Percentiles rank a stretch among this genome's conserved stretches.
Conservation (phyloP, 2,329 filamentous ascomycete genomes). For the Gnomoniopsis smithogilvyi region DNA sequence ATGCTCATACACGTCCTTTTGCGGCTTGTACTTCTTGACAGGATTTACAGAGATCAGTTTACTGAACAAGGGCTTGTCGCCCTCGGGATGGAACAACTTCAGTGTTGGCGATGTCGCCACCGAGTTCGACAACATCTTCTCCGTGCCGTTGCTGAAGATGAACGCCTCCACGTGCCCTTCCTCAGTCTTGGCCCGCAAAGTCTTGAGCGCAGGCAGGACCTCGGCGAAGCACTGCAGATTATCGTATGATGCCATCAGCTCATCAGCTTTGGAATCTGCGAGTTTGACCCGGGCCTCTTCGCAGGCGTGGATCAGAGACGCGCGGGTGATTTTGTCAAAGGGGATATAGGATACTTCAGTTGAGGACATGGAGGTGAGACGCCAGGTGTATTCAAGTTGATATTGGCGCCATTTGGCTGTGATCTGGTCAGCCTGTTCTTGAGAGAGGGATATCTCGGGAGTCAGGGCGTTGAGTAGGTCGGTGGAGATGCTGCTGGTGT, state of each 20-base stretch:
- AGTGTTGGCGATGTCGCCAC: conserved; percentile 56
- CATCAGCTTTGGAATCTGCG: conserved; percentile 1
- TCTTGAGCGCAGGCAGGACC: conserved; percentile 61
- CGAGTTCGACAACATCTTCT: conserved; percentile 43
- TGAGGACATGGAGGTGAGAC: conserved; percentile 67
- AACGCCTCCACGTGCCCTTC: conserved; percentile 41
- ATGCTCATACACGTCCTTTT: conserved; percentile 58
- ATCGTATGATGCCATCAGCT: conserved; percentile 39
- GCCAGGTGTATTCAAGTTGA: conserved; percentile 76
- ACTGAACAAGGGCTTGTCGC: conserved; percentile 39
- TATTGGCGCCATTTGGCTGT: conserved; percentile 63
- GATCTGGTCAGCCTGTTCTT: conserved; percentile 53
- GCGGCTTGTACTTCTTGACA: conserved; percentile 62
- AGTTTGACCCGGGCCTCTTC: conserved; percentile 38
- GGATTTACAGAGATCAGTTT: conserved; percentile 61
- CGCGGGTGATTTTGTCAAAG: conserved; percentile 9
- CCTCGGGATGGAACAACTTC: conserved; percentile 27
- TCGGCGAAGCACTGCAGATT: conserved; percentile 48
- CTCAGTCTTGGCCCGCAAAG: conserved; percentile 54
- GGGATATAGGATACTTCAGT: conserved; percentile 31
- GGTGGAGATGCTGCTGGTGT: conserved; percentile 64
- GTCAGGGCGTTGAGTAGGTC: conserved; percentile 43
- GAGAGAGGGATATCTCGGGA: conserved; percentile 44
- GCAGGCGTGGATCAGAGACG: conserved; percentile 1
- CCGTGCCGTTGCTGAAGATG: conserved; percentile 61